Percentiles rank a stretch among this genome's conserved stretches.
phyloP scores from a whole-genome alignment of 2,329 filamentous ascomycete species.

The Grosmannia serpens region DNA sequence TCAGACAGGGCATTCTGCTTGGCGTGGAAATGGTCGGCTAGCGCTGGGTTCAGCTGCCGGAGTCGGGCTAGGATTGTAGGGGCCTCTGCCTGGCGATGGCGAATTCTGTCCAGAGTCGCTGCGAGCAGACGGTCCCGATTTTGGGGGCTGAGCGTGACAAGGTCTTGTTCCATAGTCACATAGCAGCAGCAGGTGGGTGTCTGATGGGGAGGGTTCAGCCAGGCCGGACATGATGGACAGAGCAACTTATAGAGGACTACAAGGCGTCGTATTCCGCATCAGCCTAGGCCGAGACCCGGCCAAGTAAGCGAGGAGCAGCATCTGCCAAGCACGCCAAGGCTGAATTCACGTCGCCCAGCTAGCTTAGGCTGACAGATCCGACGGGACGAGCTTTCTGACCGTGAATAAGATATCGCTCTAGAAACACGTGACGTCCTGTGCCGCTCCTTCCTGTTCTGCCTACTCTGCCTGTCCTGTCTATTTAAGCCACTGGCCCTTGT shows the following conservation, averaged over 20 bases:
- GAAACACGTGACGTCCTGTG: not conserved
- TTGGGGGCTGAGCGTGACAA: not conserved
- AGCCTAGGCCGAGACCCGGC: not conserved
- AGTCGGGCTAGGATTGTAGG: slow-evolving; percentile 9
- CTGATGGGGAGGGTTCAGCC: not conserved
- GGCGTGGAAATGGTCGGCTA: slow-evolving; percentile 7
- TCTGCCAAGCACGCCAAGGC: not conserved
- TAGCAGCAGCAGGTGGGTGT: not conserved
- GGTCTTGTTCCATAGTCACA: not conserved
- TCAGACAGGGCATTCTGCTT: slow-evolving; percentile 9
- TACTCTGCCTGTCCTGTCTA: not conserved
- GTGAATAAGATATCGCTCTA: not conserved
- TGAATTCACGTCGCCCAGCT: not conserved
- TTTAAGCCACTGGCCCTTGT: slow-evolving; percentile 7
- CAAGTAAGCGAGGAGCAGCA: not conserved
- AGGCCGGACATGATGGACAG: not conserved
- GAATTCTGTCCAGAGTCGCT: not conserved
- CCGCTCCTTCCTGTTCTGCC: not conserved
- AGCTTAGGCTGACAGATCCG: not conserved
- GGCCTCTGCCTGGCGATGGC: not conserved
- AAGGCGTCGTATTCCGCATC: not conserved
- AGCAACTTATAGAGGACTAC: not conserved
- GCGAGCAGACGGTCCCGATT: not conserved
- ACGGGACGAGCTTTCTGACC: not conserved
- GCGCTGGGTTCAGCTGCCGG: slow-evolving; percentile 9